Evolutionary conservation across 129 eudicot genomes (phyloP), one percentile per base, ranked within the genome.

Genomic region (Ambrosia artemisiifolia): DNA sequence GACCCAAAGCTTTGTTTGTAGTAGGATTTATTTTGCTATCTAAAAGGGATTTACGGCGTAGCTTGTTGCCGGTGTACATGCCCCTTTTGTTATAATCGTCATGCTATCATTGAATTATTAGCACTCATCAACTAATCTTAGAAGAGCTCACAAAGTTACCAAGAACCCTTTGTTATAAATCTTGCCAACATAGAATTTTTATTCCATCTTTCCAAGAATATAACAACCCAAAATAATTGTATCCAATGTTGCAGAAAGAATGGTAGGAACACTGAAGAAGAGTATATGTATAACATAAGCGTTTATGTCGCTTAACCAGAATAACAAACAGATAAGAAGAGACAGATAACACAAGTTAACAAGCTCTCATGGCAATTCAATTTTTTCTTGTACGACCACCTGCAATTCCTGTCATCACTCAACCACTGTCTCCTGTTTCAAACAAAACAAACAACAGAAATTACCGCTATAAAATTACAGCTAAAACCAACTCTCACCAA

Each of bases 311-410:
- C 6, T 19, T 3, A 4, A 32, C 1, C 38, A 5, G 33, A 46
- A 44, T 19, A 62, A 20, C 42, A 47, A 43, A 47, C 11, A 14
- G 51, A 48, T 2, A 28, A 53, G 10, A 64, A 42, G 13, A 8
- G 11, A 18, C 3, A 54, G 4, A 10, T 20, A 2, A 43, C 34
- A n/a, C n/a, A n/a, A n/a, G n/a, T 54, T 16, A 48, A 30, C 40
- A 56, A 34, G 49, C 56, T 33, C 19, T 53, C 50, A 78, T 78
- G 82, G 82, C 71, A 44, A 75, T 84, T 77, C 81, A 35, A 59
- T 64, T 65, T 44, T 19, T 78, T 53, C 38, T 59, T 36, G 36
- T 65, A 54, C 48, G 36, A 13, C 13, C 71, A 46, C 70, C 66
- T 11, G 28, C 83, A 53, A 2, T 67, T 73, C 73, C 40, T 67